Percentiles rank a stretch among this genome's conserved stretches.
Evolutionary conservation across 1,284 basidiomycete genomes (phyloP).

Genomic region (Apiotrichum porosum): DNA sequence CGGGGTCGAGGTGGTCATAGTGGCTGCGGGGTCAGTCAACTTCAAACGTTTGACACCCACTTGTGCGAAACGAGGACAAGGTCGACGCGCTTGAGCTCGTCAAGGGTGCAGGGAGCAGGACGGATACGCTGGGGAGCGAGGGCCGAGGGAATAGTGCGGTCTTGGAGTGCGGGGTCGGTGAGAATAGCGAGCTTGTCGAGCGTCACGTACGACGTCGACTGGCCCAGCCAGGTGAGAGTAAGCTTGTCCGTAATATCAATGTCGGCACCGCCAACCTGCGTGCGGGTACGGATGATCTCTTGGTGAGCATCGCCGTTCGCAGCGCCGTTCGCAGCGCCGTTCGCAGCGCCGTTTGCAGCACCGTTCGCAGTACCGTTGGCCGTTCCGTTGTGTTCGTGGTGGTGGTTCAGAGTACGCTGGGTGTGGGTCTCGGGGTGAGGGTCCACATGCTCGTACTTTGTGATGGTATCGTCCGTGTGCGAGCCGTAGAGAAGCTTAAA

Average conservation of each 20-base stretch:
- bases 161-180: constrained; percentile 52
- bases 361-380: constrained; percentile 3
- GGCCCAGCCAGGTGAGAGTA: constrained; percentile 47
- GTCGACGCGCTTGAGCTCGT: constrained; percentile 49
- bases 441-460: too few relatives aligned
- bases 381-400: not conserved
- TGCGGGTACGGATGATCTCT: constrained; percentile 1
- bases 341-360: not conserved
- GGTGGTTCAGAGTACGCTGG: too few relatives aligned
- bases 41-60: constrained; percentile 19
- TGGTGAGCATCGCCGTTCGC: not conserved
- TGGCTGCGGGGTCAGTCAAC: constrained; percentile 23
- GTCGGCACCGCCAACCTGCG: constrained; percentile 23
- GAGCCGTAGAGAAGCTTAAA: constrained; percentile 38
- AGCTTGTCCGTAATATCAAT: constrained; percentile 42
- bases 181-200: constrained; percentile 51
- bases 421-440: too few relatives aligned
- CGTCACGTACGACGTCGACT: constrained; percentile 51
- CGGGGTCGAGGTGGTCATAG: constrained; percentile 47
- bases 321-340: constrained; percentile 1
- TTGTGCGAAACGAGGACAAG: constrained; percentile 52
- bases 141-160: constrained; percentile 47
- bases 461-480: not conserved
- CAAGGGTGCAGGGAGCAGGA: constrained; percentile 47
- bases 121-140: constrained; percentile 48